A percentile compares a stretch with the other conserved stretches of the same genome.
Conservation (phyloP, 768 basidiomycete species). For the Brasilioporus rufonigricans region DNA sequence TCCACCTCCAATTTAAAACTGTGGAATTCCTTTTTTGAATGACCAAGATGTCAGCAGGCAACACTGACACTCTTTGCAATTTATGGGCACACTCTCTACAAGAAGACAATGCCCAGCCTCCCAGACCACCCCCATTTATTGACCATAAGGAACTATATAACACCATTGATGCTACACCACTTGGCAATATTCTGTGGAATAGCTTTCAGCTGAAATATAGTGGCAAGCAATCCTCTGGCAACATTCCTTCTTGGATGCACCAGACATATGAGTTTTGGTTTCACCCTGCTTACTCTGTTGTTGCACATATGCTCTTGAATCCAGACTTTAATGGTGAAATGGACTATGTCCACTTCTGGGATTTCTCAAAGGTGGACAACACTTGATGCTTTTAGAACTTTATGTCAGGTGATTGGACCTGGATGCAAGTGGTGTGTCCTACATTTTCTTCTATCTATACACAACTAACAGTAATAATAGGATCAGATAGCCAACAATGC, state of each 20-base stretch:
- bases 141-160: constrained; percentile 4
- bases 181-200: constrained; percentile 38
- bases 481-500: too few relatives aligned
- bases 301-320: too few relatives aligned
- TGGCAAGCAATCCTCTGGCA: background rate
- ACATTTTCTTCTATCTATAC: too few relatives aligned
- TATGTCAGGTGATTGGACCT: too few relatives aligned
- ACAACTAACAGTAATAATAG: too few relatives aligned
- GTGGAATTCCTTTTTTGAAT: background rate
- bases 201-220: constrained; percentile 16
- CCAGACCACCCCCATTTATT: background rate
- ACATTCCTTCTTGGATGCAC: background rate
- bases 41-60: background rate
- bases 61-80: background rate
- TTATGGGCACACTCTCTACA: background rate
- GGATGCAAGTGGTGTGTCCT: too few relatives aligned
- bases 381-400: too few relatives aligned
- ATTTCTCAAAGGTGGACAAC: too few relatives aligned
- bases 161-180: constrained; percentile 33
- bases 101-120: background rate
- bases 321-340: too few relatives aligned
- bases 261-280: too few relatives aligned
- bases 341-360: too few relatives aligned
- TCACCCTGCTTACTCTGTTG: too few relatives aligned
- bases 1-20: background rate